Evolutionary conservation across 345 rosid species (phyloP).

Genomic region (Pelargonium nanum): DNA sequence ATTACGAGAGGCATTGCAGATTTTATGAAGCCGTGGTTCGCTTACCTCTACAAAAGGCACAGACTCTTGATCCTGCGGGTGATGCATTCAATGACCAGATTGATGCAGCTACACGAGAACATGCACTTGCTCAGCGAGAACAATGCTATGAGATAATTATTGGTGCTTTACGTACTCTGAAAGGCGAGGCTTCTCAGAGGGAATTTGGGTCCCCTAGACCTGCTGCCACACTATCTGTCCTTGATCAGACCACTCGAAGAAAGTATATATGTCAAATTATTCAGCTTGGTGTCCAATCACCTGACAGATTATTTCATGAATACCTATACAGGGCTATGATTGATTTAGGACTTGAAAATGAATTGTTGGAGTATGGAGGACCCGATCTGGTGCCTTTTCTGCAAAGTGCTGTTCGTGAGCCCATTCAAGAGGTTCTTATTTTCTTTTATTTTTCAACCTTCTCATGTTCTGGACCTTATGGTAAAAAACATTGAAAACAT

Average conservation of each 20-base stretch:
- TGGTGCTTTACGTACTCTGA: conserved; percentile 64
- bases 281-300: conserved; percentile 88
- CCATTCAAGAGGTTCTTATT: conserved; percentile 60
- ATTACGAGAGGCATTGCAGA: conserved; percentile 32
- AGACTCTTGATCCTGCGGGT: conserved; percentile 80
- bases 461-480: conserved; percentile 9
- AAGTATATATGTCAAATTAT: conserved; percentile 85
- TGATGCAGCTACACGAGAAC: conserved; percentile 58
- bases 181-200: conserved; percentile 36
- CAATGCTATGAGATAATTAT: conserved; percentile 83
- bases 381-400: conserved; percentile 95
- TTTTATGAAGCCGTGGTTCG: conserved; percentile 97
- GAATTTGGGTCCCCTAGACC: conserved; percentile 58
- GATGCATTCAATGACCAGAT: conserved; percentile 93
- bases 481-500: neutral
- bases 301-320: conserved; percentile 83
- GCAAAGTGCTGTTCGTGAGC: conserved; percentile 62
- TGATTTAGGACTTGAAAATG: conserved; percentile 82
- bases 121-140: conserved; percentile 70
- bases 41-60: conserved; percentile 89
- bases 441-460: conserved; percentile 3
- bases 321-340: conserved; percentile 75
- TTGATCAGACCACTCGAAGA: conserved; percentile 60
- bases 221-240: conserved; percentile 32
- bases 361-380: conserved; percentile 93